Evolutionary conservation across 352 stramenopile genomes (phyloP).

Genomic region (Pythium plurisporium): DNA sequence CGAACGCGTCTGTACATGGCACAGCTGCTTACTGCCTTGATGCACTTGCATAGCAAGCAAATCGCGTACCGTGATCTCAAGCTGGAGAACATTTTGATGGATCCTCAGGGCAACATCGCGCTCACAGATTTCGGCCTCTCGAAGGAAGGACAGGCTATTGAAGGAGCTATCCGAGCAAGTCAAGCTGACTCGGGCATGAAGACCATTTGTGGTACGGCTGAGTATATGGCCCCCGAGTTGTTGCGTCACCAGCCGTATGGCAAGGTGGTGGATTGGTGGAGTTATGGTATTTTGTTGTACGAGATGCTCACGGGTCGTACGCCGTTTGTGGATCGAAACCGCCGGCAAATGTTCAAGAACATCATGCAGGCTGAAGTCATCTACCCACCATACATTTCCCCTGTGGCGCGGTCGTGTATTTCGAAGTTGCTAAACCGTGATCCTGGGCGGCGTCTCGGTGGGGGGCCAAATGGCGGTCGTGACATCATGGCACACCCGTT

Average conservation of each 20-base stretch:
- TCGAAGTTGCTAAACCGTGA: conserved; percentile 93
- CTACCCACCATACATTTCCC: conserved; percentile 84
- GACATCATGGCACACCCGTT: conserved; percentile 89
- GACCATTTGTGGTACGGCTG: conserved; percentile 84
- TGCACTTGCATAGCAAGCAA: conserved; percentile 87
- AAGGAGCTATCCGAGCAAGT: conserved; percentile 77
- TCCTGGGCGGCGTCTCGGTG: conserved; percentile 89
- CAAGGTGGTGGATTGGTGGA: conserved; percentile 90
- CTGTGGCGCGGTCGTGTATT: conserved; percentile 67
- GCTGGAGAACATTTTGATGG: conserved; percentile 89
- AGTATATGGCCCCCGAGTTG: conserved; percentile 87
- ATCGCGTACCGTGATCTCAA: conserved; percentile 89
- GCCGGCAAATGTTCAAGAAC: conserved; percentile 89
- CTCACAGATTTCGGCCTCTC: conserved; percentile 87
- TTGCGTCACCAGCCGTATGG: conserved; percentile 82
- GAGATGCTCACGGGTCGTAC: conserved; percentile 87
- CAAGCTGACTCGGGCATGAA: conserved; percentile 84
- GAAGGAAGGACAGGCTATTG: conserved; percentile 78
- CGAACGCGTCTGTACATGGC: conserved; percentile 86
- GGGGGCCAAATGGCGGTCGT: conserved; percentile 70
- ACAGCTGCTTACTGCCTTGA: conserved; percentile 79
- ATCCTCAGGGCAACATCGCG: conserved; percentile 82
- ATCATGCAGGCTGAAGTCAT: conserved; percentile 88
- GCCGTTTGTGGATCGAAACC: conserved; percentile 86
- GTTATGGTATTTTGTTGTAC: conserved; percentile 85